Evolutionary conservation across 2,329 filamentous ascomycete genomes (phyloP), one percentile per base, ranked within the genome.

Genomic region (Zymoseptoria brevis): DNA sequence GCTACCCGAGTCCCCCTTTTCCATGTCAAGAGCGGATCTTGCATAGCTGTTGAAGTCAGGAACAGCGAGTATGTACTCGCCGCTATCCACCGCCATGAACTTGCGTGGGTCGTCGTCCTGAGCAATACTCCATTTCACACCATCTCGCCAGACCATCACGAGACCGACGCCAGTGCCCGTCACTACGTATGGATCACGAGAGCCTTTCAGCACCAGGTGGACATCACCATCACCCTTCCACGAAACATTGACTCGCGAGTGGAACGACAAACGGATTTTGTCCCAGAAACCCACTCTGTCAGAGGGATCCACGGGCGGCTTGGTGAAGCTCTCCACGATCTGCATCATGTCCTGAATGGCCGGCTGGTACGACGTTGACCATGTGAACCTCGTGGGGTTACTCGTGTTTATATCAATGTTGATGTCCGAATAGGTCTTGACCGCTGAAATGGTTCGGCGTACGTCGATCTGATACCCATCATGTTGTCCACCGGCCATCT

Each of bases 281-380:
- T 99, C 94, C 94, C 94, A 99, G 77, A 99, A 99, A 2, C 94
- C 94, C 53, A 96, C 90, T 58, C 88, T 83, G 64, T 99, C 95
- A 0, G 94, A 97, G 1, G 89, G 88, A 72, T 99, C 95, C 26
- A 96, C 81, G 63, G 93, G 92, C 7, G 93, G 90, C 72, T 99
- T 99, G 0, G 93, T 96, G 72, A 99, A 97, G 2, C 89, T 93
- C 75, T 99, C 94, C 62, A 99, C 89, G 24, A 92, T 92, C 83
- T 97, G 96, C 94, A 99, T 99, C 88, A 97, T 96, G 71, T 99
- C 95, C 73, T 99, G 94, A 54, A 99, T 93, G 1, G 93, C 93
- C 26, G 95, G 94, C 70, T 99, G 95, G 70, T 97, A 99, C 1
- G 92, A 96, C 52, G 94, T 92, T 7, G 92, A 92, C 95, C 94